Conservation (phyloP, 2,329 filamentous ascomycete species). For the Fusarium chaquense region DNA sequence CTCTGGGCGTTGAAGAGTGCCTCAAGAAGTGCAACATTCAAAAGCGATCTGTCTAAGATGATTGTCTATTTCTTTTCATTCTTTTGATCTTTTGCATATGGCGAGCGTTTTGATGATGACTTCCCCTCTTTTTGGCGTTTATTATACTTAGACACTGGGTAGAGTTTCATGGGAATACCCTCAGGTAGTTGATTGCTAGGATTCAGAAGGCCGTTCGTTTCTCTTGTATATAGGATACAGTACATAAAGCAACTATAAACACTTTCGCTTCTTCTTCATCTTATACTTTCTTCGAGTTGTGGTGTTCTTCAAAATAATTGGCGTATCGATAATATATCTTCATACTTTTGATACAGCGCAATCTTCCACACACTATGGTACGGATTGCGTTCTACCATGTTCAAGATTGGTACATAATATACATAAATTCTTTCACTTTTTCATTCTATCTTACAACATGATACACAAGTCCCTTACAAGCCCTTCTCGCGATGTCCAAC, state of each 20-base stretch:
- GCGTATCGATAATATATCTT: neutral
- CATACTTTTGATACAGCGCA: too few species aligned
- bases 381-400: neutral
- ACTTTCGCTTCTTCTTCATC: neutral
- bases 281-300: neutral
- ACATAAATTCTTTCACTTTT: neutral
- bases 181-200: neutral
- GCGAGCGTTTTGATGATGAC: neutral
- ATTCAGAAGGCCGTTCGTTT: neutral
- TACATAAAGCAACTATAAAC: neutral
- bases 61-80: neutral
- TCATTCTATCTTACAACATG: constrained; percentile 11
- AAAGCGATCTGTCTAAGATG: constrained; percentile 55
- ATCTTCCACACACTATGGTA: neutral
- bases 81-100: neutral
- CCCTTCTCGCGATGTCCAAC: constrained; percentile 66
- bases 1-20: constrained; percentile 65
- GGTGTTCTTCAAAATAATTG: neutral
- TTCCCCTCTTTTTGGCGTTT: constrained; percentile 18
- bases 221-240: neutral
- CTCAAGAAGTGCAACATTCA: constrained; percentile 51
- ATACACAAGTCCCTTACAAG: constrained; percentile 46
- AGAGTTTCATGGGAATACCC: constrained; percentile 16
- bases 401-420: constrained; percentile 1
- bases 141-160: neutral